phyloP scores from a whole-genome alignment of 2,329 filamentous ascomycete species.

The Xylaria sp. region DNA sequence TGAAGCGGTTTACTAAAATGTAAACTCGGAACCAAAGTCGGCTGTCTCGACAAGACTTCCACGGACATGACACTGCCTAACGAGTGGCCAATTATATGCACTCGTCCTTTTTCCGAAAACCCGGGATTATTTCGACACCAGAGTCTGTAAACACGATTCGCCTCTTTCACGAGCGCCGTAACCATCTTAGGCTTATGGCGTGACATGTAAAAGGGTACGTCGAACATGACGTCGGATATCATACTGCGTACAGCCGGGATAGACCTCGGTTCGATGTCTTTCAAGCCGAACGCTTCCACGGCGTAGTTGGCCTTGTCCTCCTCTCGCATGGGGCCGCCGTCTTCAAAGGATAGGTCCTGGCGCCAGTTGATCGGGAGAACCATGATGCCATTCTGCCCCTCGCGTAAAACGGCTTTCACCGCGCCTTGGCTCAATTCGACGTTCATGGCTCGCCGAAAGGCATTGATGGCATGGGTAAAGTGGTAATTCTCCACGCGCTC shows the following conservation, averaged over 20 bases:
- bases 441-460: slow-evolving; percentile 80
- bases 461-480: slow-evolving; percentile 93
- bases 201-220: slow-evolving; percentile 96
- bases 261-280: slow-evolving; percentile 86
- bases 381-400: slow-evolving; percentile 85
- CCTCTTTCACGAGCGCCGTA: slow-evolving; percentile 77
- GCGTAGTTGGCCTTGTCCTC: slow-evolving; percentile 50
- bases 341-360: slow-evolving; percentile 79
- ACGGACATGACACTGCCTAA: slow-evolving; percentile 92
- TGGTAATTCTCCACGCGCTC: slow-evolving; percentile 94
- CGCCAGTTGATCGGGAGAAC: slow-evolving; percentile 93
- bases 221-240: slow-evolving; percentile 96
- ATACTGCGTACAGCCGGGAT: slow-evolving; percentile 89
- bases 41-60: slow-evolving; percentile 85
- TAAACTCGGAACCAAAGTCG: slow-evolving; percentile 58
- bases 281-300: slow-evolving; percentile 58
- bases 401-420: slow-evolving; percentile 69
- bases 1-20: slow-evolving; percentile 39
- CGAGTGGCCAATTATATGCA: slow-evolving; percentile 90
- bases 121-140: slow-evolving; percentile 93
- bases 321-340: slow-evolving; percentile 58
- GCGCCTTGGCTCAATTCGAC: slow-evolving; percentile 69
- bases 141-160: slow-evolving; percentile 89
- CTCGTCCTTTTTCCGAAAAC: slow-evolving; percentile 73
- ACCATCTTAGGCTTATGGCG: slow-evolving; percentile 96